Base-by-base conservation (phyloP, 441 rosid species). In the Euphorbia corollata region DNA sequence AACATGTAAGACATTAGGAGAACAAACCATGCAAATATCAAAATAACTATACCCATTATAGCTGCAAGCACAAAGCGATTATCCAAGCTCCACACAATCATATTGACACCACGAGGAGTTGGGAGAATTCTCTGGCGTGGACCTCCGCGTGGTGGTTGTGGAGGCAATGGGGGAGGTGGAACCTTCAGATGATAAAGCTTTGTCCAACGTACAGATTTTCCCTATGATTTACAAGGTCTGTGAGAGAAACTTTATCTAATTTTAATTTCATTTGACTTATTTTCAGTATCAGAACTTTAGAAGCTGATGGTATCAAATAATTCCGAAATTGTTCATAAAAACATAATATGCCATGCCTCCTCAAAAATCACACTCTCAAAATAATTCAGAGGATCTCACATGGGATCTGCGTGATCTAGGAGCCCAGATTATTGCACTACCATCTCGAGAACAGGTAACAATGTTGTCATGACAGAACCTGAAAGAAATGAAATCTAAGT, bases 11-110 rank as follows among this genome's bases (percentile, higher is more conserved):
- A 3, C 53, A 38, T 6, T 19, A 22, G 10, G 18, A 22, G 30
- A 32, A 41, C 50, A n/a, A 56, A 30, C 61, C 59, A 43, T 34
- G 47, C 48, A 5, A 8, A 43, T 30, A 45, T 53, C 38, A 57
- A 10, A 16, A 23, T 41, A 54, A 41, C n/a, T n/a, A 63, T 89
- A 95, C 99, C 99, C 98, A 95, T 92, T 50, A 90, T 90, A 71
- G 99, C 99, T 55, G 99, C 99, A 79, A 95, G 98, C 68, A 95
- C 99, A 85, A 95, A 95, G 74, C 97, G 96, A 79, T 95, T 90
- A 81, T 95, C 99, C 79, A 95, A 84, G 82, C 99, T 95, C 99
- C 99, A 95, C 48, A 85, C 84, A 69, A 92, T 87, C 99, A 92
- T 95, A 82, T 92, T 95, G 71, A 95, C 99, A 74, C 99, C 99